Evolutionary conservation across 1,139 yeast species (phyloP), one percentile per base, ranked within the genome.

Genomic region (Taphrina sp.): DNA sequence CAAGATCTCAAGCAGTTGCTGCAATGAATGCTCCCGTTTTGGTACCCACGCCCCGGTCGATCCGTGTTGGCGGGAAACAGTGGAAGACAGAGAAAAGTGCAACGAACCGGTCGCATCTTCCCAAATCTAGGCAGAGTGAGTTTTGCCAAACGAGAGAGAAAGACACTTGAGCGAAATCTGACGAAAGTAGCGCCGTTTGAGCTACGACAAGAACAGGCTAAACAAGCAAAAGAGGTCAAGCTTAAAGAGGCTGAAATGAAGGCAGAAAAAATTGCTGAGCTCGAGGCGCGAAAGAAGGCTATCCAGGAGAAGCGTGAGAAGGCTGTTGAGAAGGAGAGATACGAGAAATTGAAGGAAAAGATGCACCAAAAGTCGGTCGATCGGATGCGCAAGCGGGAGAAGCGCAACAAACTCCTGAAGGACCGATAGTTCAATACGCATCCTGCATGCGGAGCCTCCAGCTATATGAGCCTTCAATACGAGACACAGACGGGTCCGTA

Each of bases 311-410:
- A 45, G 43, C 37, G 57, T 17, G 52, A 44, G 46, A 45, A 41
- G 43, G 36, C 36, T 5, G 49, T 41, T 23, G 57, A 54, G 41
- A 45, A 42, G 49, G 54, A 54, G 39, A 28, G 57, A 12, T 47
- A 24, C 14, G 57, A 54, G 31, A 45, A 35, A 33, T 38, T 49
- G 16, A 54, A 46, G 57, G 45, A 34, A 43, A 47, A 47, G 35
- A 49, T 54, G 57, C 57, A 54, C 22, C 34, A 42, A 24, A 52
- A 52, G 37, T 41, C 49, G 19, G 49, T 52, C 29, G 56, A 41
- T 22, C 49, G 56, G 12, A 34, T 52, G 35, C 23, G 35, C 37
- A 41, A 36, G 33, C 34, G 56, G 14, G 56, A 52, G 36, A 52
- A 52, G 43, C 42, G 56, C 5, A 52, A 35, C 38, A 52, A 52